A percentile compares a stretch with the other conserved stretches of the same genome.
These are phyloP conservation scores for Diutina neorugosa DNA, from an alignment of 1,139 yeast genomes.

Conservation along the genomic window DNA sequence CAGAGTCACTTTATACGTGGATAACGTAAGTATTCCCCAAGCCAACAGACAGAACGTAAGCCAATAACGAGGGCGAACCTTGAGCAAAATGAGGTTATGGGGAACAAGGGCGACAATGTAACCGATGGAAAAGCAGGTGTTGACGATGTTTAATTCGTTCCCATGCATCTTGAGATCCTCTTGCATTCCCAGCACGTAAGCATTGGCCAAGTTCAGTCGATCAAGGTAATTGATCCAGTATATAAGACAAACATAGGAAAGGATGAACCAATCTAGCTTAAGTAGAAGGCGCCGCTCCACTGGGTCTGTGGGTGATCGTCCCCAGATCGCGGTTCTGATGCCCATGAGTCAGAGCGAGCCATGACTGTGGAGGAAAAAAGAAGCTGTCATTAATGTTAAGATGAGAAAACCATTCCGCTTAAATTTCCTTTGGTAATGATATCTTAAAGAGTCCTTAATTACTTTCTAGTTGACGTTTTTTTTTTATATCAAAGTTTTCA, in stretches of 20 bases:
- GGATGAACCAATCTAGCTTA: constrained; percentile 44
- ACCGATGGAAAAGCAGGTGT: constrained; percentile 42
- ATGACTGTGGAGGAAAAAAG: not conserved
- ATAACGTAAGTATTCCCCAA: not conserved
- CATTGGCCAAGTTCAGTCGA: constrained; percentile 3
- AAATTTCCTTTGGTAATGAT: too few species aligned
- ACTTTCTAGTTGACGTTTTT: too few species aligned
- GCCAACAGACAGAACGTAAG: constrained; percentile 27
- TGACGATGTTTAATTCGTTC: constrained; percentile 28
- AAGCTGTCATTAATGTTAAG: not conserved
- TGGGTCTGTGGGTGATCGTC: not conserved
- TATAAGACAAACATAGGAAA: constrained; percentile 40
- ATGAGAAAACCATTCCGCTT: too few species aligned
- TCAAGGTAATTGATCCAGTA: constrained; percentile 35
- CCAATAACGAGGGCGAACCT: constrained; percentile 43
- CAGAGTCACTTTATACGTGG: constrained; percentile 16
- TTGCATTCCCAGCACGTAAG: constrained; percentile 7
- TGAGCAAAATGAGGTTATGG: constrained; percentile 36
- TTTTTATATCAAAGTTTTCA: too few species aligned
- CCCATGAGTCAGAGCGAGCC: not conserved
- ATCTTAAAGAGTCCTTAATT: too few species aligned
- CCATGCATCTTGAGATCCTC: constrained; percentile 18
- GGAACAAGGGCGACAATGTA: constrained; percentile 49
- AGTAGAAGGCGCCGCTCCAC: constrained; percentile 7
- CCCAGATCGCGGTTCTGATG: constrained; percentile 2